Evolutionary conservation across 345 rosid genomes (phyloP).

Genomic region (Cardiospermum halicacabum): DNA sequence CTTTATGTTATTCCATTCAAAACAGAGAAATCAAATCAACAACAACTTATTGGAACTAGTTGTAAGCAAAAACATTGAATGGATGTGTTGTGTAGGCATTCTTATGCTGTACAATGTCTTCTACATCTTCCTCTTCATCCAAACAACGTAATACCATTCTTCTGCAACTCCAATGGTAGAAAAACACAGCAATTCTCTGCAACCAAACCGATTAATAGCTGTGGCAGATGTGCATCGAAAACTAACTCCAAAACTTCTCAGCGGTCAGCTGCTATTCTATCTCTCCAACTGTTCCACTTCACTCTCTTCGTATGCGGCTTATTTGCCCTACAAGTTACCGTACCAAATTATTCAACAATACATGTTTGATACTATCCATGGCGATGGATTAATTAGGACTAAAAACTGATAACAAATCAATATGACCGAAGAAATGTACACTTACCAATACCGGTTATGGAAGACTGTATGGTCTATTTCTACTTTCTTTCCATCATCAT

Average conservation of each 20-base stretch:
- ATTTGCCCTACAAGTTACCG: conserved; percentile 2
- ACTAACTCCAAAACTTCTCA: background rate
- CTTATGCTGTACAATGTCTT: background rate
- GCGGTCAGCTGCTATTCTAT: background rate
- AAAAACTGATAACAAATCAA: background rate
- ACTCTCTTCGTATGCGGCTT: conserved; percentile 12
- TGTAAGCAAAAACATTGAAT: background rate
- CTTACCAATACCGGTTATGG: conserved; percentile 37
- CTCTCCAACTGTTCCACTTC: background rate
- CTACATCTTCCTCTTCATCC: background rate
- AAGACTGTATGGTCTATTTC: conserved; percentile 33
- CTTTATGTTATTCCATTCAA: background rate
- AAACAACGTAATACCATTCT: background rate
- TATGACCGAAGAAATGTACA: background rate
- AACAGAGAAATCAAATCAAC: background rate
- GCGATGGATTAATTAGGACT: background rate
- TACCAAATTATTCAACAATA: background rate
- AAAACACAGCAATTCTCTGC: background rate
- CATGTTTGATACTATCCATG: background rate
- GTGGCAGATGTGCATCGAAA: background rate
- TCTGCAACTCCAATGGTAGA: background rate
- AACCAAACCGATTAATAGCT: background rate
- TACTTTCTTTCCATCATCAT: conserved; percentile 38
- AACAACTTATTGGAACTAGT: background rate
- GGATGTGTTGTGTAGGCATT: background rate